Base-by-base conservation (phyloP, 306 rosid species). In the Cucurbita argyrosperma region DNA sequence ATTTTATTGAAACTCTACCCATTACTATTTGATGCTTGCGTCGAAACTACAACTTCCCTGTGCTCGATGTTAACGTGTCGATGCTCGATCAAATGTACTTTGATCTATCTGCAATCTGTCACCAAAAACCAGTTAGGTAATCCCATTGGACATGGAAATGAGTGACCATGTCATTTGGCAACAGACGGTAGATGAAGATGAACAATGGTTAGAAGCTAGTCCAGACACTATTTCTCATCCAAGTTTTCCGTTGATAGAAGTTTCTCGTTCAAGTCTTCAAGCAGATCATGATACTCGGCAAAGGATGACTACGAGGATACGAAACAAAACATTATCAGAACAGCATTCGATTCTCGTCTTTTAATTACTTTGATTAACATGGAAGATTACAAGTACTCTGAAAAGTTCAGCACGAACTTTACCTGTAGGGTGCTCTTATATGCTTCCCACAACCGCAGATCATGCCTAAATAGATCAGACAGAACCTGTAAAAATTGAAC, bases 381-480 rank as follows among this genome's bases (percentile, higher is more conserved):
- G 73, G 23, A 13, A 46, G 13, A 46, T 30, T 13, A 11, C 65
- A 10, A 19, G 72, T 23, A 67, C 40, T 11, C 72, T 26, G 6
- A 58, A 21, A 18, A 47, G 49, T 58, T 69, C 19, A 47, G 70
- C 63, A 60, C 71, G 63, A 51, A 54, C 15, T 64, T 55, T 84
- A 94, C 99, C 99, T 86, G 91, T 72, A 94, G 79, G 50, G 96
- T 89, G 65, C 73, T 79, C 81, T 89, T 82, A 71, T 94, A 91
- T 0, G 97, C 97, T 78, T 89, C 85, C 97, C 96, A 94, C 74
- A 91, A 76, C 73, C 96, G 88, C 81, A 85, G 72, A 80, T 94
- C 96, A 15, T 84, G 91, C 40, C 76, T 83, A 83, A 94, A 94
- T 38, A 94, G 87, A 86, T 94, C 96, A 45, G 92, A 94, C 55